Evolutionary conservation across 2,329 filamentous ascomycete genomes (phyloP), one percentile per base, ranked within the genome.

Genomic region (Diaporthe citri): DNA sequence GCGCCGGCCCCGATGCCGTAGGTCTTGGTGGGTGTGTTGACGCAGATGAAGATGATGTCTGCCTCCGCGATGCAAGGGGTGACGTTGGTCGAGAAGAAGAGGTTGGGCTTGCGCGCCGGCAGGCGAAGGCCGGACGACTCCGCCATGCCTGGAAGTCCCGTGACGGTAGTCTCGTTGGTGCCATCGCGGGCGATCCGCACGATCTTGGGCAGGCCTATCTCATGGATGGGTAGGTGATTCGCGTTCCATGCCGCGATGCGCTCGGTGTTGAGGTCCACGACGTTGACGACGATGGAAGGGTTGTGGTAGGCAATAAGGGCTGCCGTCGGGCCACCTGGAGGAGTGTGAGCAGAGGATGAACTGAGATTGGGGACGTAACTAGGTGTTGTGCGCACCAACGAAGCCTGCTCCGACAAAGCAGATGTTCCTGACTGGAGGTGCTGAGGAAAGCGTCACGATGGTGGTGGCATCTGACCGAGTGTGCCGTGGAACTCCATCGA

Each of bases 11-110:
- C 91, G 10, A 88, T 79, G 7, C 90, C 90, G 55, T 86, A 86
- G 12, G 81, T 86, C 80, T 92, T 92, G 4, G 91, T 92, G 1
- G 90, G 90, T 0, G 91, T 93, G 77, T 92, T 91, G 77, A 93
- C 91, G n/a, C 89, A 87, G 59, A 92, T 86, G 78, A 93, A 88
- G 75, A 93, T 85, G 60, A 92, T 83, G 77, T 92, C 90, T 2
- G 91, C 90, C 56, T 87, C 85, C 7, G 83, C 79, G 60, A 92
- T 88, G n/a, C 83, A 83, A 51, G 80, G 81, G 12, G 85, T 84
- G 17, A 90, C 84, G 64, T 90, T 84, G 28, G 87, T 90, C 0
- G 90, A 90, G 82, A 93, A 93, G 79, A 88, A 85, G 15, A 92
- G 83, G 79, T 92, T 93, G 3, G 87, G 86, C 13, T 80, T 76